A percentile compares a stretch with the other conserved stretches of the same genome.
Evolutionary conservation across 305 asterid species (phyloP).

Genomic region (Rubia occidens): DNA sequence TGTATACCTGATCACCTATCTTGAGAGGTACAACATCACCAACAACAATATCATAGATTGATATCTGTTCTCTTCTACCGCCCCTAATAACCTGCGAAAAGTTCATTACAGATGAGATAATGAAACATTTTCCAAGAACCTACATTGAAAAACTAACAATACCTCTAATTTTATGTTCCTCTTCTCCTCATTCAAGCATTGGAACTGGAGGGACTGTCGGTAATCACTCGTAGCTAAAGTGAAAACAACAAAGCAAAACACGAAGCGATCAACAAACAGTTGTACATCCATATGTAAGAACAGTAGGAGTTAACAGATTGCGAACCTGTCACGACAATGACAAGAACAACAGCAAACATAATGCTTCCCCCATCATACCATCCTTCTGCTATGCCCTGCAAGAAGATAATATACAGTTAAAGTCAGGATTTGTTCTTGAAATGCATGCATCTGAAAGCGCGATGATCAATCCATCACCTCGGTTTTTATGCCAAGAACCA

Average conservation of each 20-base stretch:
- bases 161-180: conserved; percentile 88
- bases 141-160: conserved; percentile 10
- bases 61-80: conserved; percentile 75
- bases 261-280: conserved; percentile 2
- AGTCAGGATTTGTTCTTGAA: not conserved
- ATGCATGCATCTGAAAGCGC: not conserved
- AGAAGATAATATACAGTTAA: not conserved
- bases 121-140: conserved; percentile 11
- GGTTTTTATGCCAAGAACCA: conserved; percentile 83
- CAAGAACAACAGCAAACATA: conserved; percentile 85
- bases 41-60: conserved; percentile 86
- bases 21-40: conserved; percentile 87
- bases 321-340: conserved; percentile 78
- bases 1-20: conserved; percentile 84
- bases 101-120: conserved; percentile 12
- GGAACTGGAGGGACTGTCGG: conserved; percentile 89
- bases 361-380: conserved; percentile 99
- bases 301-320: not conserved
- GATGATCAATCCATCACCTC: conserved; percentile 35
- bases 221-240: conserved; percentile 79
- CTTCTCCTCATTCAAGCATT: conserved; percentile 81
- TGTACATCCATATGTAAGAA: not conserved
- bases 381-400: conserved; percentile 70
- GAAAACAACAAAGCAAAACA: conserved; percentile 19
- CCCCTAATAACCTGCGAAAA: conserved; percentile 63